Base-by-base conservation (phyloP, 176 grass and related monocot species). In the Ampelocalamus luodianensis region DNA sequence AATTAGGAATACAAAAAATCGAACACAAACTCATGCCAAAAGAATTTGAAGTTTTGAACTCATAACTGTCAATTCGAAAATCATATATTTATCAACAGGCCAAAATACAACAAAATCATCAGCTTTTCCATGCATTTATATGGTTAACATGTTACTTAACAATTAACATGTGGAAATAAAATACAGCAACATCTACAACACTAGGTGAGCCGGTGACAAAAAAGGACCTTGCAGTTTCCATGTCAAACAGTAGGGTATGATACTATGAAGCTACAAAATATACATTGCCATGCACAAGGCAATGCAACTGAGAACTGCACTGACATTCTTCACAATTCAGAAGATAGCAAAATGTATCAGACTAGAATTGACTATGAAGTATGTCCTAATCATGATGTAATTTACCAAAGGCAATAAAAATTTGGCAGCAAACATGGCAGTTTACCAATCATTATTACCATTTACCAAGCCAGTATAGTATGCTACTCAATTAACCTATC, bases 351-450 rank as follows among this genome's bases (percentile, higher is more conserved):
- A 13, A 43, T 38, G 51, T 44, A 79, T 38, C 29, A 10, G 7
- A 8, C 14, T 75, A 65, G 23, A 54, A 63, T 83, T 26, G 13
- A 64, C 20, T 5, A 51, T 72, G 4, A 20, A 34, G 17, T 61
- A 58, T 61, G 10, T 74, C 27, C 56, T 20, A 79, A 43, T 15
- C 34, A 87, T 65, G 77, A 81, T 36, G 51, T 15, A 12, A 22
- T 29, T 65, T 65, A 74, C 11, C 55, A 55, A 74, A 23, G 48
- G 46, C 12, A 0, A 8, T 38, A 65, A 6, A 2, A 43, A n/a
- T 65, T 67, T 66, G 15, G 44, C 70, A 20, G 12, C 23, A 65
- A 22, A 16, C 10, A 49, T 36, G 2, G 40, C 77, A 65, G 3
- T 65, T 65, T 22, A 48, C 8, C 8, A 42, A 79, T 32, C 26